Evolutionary conservation across 169 alveolate genomes (phyloP), one percentile per base, ranked within the genome.

Genomic region (Plasmodium yoelii): DNA sequence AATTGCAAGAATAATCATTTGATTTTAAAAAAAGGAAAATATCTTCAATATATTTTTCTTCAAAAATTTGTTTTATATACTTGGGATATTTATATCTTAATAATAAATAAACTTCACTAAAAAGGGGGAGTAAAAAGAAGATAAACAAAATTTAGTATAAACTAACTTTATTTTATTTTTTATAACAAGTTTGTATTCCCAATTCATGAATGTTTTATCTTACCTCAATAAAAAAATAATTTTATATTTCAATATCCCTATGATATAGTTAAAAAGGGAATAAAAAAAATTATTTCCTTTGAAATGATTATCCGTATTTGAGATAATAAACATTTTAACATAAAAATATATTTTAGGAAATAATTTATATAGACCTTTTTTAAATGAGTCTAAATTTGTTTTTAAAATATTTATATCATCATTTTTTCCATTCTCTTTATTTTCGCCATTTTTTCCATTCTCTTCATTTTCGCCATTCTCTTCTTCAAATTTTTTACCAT

Each of bases 321-420:
- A 69, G 22, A 5, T 47, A 24, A 86, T 86, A 86, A 86, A 86
- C 22, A 86, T 18, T 65, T 86, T 86, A 18, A 65, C 69, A 39
- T 86, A 86, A 65, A 86, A 86, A 53, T 86, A 86, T n/a, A 86
- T 71, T 59, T 53, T 86, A 10, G 91, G 91, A 57, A 64, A 86
- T 24, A 86, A 12, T 39, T 15, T 9, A 71, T 61, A 53, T n/a
- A 86, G 19, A 8, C 60, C n/a, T 46, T 86, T 72, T 24, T 59
- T 55, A 70, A 86, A 86, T 12, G 60, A 46, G n/a, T 86, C 87
- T 49, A 86, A 46, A n/a, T 22, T 61, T 10, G 55, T 60, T 49
- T 69, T 68, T 26, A 67, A 9, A 42, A 28, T 63, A 51, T 28
- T 63, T 24, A 22, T 46, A 60, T 82, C 68, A 44, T 57, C 26